Base-by-base conservation (phyloP, 495 filamentous ascomycete species). In the Penicillium flavigenum region DNA sequence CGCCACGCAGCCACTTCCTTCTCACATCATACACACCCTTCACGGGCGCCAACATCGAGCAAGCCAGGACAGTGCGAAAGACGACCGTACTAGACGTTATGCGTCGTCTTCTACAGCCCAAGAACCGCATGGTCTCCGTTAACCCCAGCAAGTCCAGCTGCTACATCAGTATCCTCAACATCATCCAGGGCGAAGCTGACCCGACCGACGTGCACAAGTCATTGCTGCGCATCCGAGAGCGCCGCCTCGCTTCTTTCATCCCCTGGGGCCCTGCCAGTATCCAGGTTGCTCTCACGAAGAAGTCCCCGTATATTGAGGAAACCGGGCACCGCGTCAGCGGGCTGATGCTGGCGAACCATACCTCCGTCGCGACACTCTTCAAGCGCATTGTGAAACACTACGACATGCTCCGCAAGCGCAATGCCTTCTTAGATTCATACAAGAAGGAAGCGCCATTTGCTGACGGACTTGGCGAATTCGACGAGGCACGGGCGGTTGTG, bases 251-350 rank as follows among this genome's bases (percentile, higher is more conserved):
- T 6, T 95, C 91, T 5, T 98, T 98, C 68, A 98, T 98, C 60
- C 95, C 95, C 16, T 98, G 94, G 94, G 94, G 94, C n/a, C 94
- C 94, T 0, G 94, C 94, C 11, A 93, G 88, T 67, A 98, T 98
- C 61, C 94, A 98, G 72, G 94, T 98, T 12, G 94, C 94, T 2
- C 76, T 98, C 43, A 97, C 94, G 5, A 96, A 96, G 79, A 92
- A 95, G 68, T 95, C 90, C 34, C 95, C 94, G 4, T 97, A 98
- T 71, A 85, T 97, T 48, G 85, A 90, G 27, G 72, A 81, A 54
- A 90, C 90, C 46, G 53, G 53, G 7, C 90, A 96, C 66, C 89
- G 95, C 47, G 94, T 98, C 51, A 96, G 90, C 63, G 94, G 94
- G 29, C 81, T 98, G 53, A 98, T 98, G 94, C 72, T 98, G 46